Conservation (phyloP, 225 moss, liverwort and hornwort genomes). For the Asterella californica region DNA sequence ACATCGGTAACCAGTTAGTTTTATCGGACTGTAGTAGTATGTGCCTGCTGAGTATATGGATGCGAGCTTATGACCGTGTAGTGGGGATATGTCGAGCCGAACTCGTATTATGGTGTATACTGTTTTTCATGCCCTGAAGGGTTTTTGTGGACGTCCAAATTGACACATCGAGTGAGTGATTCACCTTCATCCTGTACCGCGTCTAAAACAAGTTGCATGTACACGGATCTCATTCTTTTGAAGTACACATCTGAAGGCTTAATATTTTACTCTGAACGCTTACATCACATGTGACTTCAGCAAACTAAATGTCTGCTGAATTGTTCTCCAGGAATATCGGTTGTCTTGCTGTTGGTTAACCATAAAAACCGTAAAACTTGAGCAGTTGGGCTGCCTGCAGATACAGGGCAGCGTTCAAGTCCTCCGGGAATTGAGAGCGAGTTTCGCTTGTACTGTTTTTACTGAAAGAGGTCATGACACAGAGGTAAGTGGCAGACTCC, state of each 20-base stretch:
- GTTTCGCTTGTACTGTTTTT: neutral
- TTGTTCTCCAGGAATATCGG: neutral
- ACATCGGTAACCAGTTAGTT: constrained; percentile 9
- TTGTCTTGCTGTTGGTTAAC: neutral
- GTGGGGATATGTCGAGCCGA: constrained; percentile 5
- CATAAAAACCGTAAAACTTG: neutral
- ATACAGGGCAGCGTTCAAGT: neutral
- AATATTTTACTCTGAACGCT: neutral
- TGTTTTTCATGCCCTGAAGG: constrained; percentile 19
- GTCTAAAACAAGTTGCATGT: neutral
- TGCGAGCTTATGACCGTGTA: constrained; percentile 4
- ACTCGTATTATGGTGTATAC: constrained; percentile 8
- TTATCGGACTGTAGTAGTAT: constrained; percentile 11
- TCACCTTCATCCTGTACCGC: neutral
- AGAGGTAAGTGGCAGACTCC: neutral
- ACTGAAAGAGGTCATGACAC: neutral
- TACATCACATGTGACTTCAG: neutral
- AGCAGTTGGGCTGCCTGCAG: constrained; percentile 7
- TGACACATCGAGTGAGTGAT: neutral
- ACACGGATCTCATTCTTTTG: neutral
- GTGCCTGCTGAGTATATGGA: constrained; percentile 4
- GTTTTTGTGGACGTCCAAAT: constrained; percentile 10
- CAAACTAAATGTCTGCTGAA: neutral
- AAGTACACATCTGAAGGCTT: neutral
- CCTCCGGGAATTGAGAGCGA: constrained; percentile 1